Evolutionary conservation across 805 yeast genomes (phyloP), one percentile per base, ranked within the genome.

Genomic region (Starmerella bombi): DNA sequence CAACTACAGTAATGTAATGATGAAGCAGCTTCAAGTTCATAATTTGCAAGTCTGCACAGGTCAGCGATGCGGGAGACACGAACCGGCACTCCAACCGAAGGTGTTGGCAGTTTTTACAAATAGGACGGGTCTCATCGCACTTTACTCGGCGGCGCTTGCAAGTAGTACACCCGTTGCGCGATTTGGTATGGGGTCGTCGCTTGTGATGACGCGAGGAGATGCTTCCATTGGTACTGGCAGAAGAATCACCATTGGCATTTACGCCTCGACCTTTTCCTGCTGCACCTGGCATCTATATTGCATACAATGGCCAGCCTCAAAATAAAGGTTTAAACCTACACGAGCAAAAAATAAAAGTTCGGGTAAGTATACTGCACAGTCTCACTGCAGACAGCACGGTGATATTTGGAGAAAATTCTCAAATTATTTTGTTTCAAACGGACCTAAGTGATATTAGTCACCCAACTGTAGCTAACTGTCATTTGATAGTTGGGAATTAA

Each of bases 71-170:
- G 46, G 63, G 44, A 40, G 54, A 34, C 41, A 56, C 53, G 53
- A 80, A 85, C 2, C 78, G 70, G 61, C 97, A 86, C 21, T 72
- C 77, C 27, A 86, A 65, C 18, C 80, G 78, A 75, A 86, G 72
- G 46, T 84, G 77, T 36, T 66, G 61, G 60, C 97, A 86, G 60
- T 84, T 84, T 18, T 64, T 64, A 59, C 97, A 86, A 6, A 65
- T 57, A 1, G 96, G 96, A 45, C 75, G 79, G 1, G 65, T 64
- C 59, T 88, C 96, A 57, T 86, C 96, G 65, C 97, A 86, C 57
- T 86, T 86, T 31, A 88, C 95, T 38, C 96, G 66, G 52, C 97
- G 71, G 48, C 74, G 71, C 56, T 86, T 86, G 61, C 97, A 86
- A 2, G 93, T 81, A 30, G 76, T 71, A 61, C 97, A 86, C 0